Evolutionary conservation across 139 green algal genomes (phyloP).

Genomic region (Chlamydomonas schloesseri): DNA sequence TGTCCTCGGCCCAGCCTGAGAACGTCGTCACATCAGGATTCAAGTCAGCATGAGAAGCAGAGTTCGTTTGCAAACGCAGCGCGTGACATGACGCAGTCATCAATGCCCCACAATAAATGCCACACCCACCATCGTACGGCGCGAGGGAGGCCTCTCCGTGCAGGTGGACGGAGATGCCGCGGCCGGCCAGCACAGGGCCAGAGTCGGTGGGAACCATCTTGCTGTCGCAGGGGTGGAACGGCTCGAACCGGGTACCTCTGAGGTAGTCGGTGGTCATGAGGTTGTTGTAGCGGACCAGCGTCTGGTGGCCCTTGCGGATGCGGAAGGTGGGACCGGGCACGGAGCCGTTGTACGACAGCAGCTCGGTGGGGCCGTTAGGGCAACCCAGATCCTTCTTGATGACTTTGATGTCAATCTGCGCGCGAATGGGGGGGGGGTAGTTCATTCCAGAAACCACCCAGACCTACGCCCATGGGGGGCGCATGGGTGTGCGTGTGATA

Average conservation of each 20-base stretch:
- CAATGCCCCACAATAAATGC: not conserved
- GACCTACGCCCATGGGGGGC: too few species aligned
- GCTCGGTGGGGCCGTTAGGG: not conserved
- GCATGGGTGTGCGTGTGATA: too few species aligned
- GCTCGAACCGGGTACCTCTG: not conserved
- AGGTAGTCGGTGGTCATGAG: not conserved
- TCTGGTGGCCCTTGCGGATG: slow-evolving; percentile 1
- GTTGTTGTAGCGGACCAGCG: slow-evolving; percentile 30
- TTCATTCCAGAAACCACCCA: too few species aligned
- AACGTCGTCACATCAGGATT: too few species aligned
- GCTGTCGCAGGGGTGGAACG: not conserved
- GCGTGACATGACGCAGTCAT: too few species aligned
- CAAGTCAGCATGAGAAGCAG: too few species aligned
- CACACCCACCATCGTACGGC: not conserved
- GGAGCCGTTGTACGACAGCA: slow-evolving; percentile 18
- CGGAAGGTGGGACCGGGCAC: slow-evolving; percentile 13
- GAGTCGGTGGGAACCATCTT: too few species aligned
- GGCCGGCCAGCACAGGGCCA: not conserved
- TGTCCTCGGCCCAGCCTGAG: slow-evolving; percentile 31
- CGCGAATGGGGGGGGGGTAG: too few species aligned
- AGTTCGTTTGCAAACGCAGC: too few species aligned
- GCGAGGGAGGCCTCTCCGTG: not conserved
- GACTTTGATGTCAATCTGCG: not conserved
- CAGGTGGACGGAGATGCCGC: not conserved
- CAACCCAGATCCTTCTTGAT: not conserved